Conservation (phyloP, 257 asterid species). For the Scutellaria galericulata region DNA sequence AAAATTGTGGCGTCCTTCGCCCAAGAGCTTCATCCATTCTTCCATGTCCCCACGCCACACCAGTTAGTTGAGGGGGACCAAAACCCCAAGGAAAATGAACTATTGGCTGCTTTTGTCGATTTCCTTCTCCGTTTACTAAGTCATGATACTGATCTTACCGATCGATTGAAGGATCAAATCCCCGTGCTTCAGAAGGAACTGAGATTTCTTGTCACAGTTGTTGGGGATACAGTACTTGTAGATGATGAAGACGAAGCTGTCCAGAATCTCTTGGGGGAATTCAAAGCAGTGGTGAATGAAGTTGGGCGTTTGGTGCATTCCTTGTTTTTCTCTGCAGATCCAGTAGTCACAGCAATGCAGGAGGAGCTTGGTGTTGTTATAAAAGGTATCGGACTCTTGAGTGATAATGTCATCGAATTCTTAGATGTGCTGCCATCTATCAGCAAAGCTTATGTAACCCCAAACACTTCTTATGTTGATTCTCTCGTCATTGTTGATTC, state of each 20-base stretch:
- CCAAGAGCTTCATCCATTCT: slow-evolving; percentile 2
- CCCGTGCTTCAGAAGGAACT: not conserved
- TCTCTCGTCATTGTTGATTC: slow-evolving; percentile 30
- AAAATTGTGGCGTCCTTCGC: not conserved
- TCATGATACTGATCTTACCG: not conserved
- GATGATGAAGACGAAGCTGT: not conserved
- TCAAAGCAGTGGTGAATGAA: slow-evolving; percentile 13
- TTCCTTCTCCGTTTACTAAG: slow-evolving; percentile 15
- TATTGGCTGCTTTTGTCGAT: slow-evolving; percentile 27
- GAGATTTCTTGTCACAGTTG: slow-evolving; percentile 26
- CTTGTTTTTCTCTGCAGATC: not conserved
- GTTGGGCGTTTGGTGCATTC: slow-evolving; percentile 30
- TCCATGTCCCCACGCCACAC: slow-evolving; percentile 17
- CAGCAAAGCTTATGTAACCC: not conserved
- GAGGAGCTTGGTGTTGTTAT: not conserved
- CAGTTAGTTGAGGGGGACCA: not conserved
- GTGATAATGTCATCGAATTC: not conserved
- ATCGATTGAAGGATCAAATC: not conserved
- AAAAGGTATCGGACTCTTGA: not conserved
- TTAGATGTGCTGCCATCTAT: not conserved
- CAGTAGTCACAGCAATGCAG: too few species aligned
- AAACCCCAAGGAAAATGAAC: not conserved
- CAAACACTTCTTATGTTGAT: not conserved
- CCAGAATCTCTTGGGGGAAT: slow-evolving; percentile 16
- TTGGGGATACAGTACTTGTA: slow-evolving; percentile 13